Evolutionary conservation across 495 filamentous ascomycete species (phyloP).

Genomic region (Talaromyces thailandensis): DNA sequence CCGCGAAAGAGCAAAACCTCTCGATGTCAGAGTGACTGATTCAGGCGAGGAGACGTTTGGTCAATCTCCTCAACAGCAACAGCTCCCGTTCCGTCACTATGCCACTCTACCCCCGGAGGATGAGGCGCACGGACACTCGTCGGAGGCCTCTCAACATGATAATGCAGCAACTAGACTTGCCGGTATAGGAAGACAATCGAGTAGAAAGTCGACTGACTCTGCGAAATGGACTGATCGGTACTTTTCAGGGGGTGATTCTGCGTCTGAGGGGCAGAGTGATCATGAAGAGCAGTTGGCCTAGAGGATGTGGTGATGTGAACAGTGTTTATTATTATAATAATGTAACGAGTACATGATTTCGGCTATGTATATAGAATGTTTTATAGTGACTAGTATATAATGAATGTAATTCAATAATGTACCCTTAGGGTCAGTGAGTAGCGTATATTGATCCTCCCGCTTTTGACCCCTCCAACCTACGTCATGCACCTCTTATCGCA

Average conservation of each 20-base stretch:
- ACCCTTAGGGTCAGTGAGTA: no score
- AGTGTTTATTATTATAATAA: not conserved
- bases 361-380: not conserved
- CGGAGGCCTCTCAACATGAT: not conserved
- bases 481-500: not conserved
- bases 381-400: not conserved
- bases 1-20: slow-evolving; percentile 40
- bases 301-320: not conserved
- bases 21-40: slow-evolving; percentile 19
- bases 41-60: slow-evolving; percentile 38
- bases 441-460: not conserved
- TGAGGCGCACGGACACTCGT: not conserved
- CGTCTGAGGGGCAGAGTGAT: not conserved
- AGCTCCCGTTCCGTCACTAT: slow-evolving; percentile 9
- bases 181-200: not conserved
- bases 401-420: not conserved
- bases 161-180: not conserved
- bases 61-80: slow-evolving; percentile 1
- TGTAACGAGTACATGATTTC: not conserved
- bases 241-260: slow-evolving; percentile 1
- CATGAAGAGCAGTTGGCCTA: not conserved
- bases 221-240: slow-evolving; percentile 7
- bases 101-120: not conserved
- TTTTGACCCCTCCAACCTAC: not conserved
- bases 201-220: slow-evolving; percentile 4